These are phyloP conservation scores for Diaporthe humulicola DNA, from an alignment of 2,329 filamentous ascomycete genomes.

Conservation along the genomic window DNA sequence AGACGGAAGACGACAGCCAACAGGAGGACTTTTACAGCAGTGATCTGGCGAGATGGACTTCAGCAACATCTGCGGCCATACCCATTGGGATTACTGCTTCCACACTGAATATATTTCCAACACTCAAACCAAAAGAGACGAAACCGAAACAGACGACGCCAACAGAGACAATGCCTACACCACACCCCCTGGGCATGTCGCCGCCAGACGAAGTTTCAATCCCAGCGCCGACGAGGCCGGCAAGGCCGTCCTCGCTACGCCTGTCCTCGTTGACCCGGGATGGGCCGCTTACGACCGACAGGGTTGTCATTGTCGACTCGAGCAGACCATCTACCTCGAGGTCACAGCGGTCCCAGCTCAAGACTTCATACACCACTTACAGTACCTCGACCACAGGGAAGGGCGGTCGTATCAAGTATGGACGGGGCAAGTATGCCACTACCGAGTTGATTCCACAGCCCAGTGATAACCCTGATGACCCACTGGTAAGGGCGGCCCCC, in stretches of 20 bases:
- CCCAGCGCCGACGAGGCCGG: constrained; percentile 10
- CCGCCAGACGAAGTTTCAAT: constrained; percentile 24
- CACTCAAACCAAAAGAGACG: not conserved
- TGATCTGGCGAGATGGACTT: constrained; percentile 7
- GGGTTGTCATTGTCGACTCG: constrained; percentile 44
- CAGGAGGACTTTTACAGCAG: not conserved
- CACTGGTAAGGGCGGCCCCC: constrained; percentile 58
- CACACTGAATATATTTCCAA: not conserved
- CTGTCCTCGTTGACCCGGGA: constrained; percentile 30
- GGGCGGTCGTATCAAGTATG: constrained; percentile 60
- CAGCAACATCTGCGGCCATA: constrained; percentile 22
- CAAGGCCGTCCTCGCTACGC: constrained; percentile 29
- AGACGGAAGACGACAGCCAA: constrained; percentile 1
- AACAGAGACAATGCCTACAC: not conserved
- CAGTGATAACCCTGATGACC: constrained; percentile 66
- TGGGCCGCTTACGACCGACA: constrained; percentile 19
- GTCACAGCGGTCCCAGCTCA: constrained; percentile 35
- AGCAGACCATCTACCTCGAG: constrained; percentile 44
- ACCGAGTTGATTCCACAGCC: constrained; percentile 68
- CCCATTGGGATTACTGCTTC: constrained; percentile 2
- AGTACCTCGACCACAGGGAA: constrained; percentile 48
- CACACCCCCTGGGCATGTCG: constrained; percentile 33
- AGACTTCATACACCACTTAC: constrained; percentile 41
- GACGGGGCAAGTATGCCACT: constrained; percentile 55
- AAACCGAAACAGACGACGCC: not conserved